Evolutionary conservation across 1,284 basidiomycete species (phyloP).

Genomic region (Malassezia nana): DNA sequence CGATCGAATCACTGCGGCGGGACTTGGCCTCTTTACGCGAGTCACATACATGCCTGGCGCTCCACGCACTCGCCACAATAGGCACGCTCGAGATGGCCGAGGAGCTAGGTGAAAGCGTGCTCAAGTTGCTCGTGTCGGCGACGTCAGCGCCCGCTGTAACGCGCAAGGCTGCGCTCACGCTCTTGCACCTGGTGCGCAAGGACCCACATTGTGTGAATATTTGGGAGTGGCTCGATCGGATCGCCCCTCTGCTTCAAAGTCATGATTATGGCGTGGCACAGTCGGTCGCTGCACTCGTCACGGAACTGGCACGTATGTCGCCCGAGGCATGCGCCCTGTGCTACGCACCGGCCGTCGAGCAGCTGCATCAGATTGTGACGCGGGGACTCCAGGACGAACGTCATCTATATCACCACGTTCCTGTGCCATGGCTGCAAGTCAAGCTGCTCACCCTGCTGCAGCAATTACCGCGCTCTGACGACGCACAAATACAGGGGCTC

Average conservation of each 20-base stretch:
- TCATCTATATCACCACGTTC: slow-evolving; percentile 94
- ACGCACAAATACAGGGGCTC: slow-evolving; percentile 65
- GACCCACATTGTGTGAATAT: slow-evolving; percentile 87
- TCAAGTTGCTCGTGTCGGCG: slow-evolving; percentile 85
- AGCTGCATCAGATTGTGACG: slow-evolving; percentile 58
- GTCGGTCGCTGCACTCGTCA: slow-evolving; percentile 84
- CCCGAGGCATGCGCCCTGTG: slow-evolving; percentile 78
- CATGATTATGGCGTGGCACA: slow-evolving; percentile 79
- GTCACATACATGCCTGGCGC: slow-evolving; percentile 85
- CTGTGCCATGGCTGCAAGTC: slow-evolving; percentile 94
- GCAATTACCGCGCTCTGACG: slow-evolving; percentile 88
- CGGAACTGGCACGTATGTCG: slow-evolving; percentile 86
- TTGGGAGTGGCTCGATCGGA: slow-evolving; percentile 86
- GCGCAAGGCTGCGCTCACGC: slow-evolving; percentile 93
- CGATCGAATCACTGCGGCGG: slow-evolving; percentile 95
- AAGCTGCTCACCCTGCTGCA: slow-evolving; percentile 86
- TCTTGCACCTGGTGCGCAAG: slow-evolving; percentile 86
- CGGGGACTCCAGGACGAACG: slow-evolving; percentile 58
- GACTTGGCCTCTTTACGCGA: slow-evolving; percentile 92
- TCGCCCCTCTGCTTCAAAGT: slow-evolving; percentile 90
- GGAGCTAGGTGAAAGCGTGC: slow-evolving; percentile 80
- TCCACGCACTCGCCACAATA: slow-evolving; percentile 96
- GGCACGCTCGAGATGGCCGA: slow-evolving; percentile 98
- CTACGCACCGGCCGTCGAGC: slow-evolving; percentile 86
- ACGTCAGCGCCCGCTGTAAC: slow-evolving; percentile 91